Conservation (phyloP, 495 filamentous ascomycete species). For the Trichoderma parareesei region DNA sequence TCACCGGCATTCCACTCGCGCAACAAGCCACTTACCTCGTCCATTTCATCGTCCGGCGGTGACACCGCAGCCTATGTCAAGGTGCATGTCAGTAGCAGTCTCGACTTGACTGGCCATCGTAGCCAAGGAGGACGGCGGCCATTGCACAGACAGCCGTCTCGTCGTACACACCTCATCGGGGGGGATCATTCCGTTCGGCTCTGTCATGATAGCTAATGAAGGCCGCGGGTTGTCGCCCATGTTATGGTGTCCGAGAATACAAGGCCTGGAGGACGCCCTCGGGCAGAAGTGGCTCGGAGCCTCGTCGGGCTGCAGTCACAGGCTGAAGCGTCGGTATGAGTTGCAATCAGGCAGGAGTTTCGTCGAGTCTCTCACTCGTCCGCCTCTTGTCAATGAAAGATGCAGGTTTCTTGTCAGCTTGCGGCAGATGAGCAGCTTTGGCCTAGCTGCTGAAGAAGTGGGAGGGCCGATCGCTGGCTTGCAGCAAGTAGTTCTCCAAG, state of each 20-base stretch:
- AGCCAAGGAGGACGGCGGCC: background rate
- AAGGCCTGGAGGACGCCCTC: background rate
- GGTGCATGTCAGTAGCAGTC: background rate
- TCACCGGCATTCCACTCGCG: background rate
- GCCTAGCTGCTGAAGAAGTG: background rate
- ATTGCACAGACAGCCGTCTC: background rate
- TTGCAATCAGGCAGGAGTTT: background rate
- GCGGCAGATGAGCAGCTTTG: background rate
- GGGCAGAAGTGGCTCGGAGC: background rate
- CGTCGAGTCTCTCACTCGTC: background rate
- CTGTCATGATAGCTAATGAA: slow-evolving; percentile 6
- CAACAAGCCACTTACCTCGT: slow-evolving; percentile 2
- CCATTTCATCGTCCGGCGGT: background rate
- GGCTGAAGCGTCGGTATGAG: background rate
- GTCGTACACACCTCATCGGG: slow-evolving; percentile 9
- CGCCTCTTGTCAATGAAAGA: background rate
- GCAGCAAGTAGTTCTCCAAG: background rate
- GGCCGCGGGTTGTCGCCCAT: slow-evolving; percentile 1
- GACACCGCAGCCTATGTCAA: slow-evolving; percentile 5
- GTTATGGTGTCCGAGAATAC: background rate
- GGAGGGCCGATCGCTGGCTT: background rate
- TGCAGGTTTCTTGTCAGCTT: background rate
- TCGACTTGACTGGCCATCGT: background rate
- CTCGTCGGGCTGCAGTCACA: background rate
- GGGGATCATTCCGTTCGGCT: slow-evolving; percentile 5